phyloP scores from a whole-genome alignment of 208 protist genomes.

The Acanthamoeba rhysodes region DNA sequence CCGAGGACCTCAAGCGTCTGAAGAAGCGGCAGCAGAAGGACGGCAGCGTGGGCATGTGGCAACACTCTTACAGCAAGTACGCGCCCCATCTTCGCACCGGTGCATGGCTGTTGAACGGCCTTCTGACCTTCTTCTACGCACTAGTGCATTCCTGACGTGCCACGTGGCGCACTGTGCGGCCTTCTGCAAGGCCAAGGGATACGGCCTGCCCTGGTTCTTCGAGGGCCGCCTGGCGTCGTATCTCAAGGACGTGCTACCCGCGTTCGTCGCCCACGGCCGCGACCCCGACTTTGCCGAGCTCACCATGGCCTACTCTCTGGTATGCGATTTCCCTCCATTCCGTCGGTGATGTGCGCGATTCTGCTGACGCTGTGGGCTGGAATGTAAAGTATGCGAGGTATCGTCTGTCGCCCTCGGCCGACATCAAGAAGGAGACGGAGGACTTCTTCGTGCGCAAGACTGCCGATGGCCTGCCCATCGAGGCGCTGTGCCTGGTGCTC shows the following conservation, averaged over 20 bases:
- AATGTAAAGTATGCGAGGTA: constrained; percentile 58
- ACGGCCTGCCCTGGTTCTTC: constrained; percentile 64
- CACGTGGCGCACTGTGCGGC: constrained; percentile 56
- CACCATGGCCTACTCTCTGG: constrained; percentile 59
- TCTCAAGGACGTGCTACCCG: constrained; percentile 29
- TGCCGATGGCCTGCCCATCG: constrained; percentile 40
- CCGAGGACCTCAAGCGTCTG: constrained; percentile 63
- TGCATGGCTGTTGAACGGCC: neutral
- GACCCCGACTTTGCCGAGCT: constrained; percentile 12
- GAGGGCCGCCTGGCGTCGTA: constrained; percentile 47
- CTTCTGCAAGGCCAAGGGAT: constrained; percentile 72
- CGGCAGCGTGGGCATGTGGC: constrained; percentile 53
- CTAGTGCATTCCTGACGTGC: constrained; percentile 3
- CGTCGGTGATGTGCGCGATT: neutral
- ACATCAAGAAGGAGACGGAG: constrained; percentile 64
- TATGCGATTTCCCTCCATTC: neutral
- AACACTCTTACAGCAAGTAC: constrained; percentile 4
- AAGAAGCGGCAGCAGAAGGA: constrained; percentile 53
- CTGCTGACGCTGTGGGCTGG: neutral
- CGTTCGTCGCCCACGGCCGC: neutral
- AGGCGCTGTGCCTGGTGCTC: constrained; percentile 59
- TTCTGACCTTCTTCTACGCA: neutral
- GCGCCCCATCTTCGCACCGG: neutral
- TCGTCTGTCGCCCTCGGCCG: constrained; percentile 11
- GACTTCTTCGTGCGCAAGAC: constrained; percentile 33